phyloP scores from a whole-genome alignment of 1,139 yeast genomes.

The Suhomyces choctaworum region DNA sequence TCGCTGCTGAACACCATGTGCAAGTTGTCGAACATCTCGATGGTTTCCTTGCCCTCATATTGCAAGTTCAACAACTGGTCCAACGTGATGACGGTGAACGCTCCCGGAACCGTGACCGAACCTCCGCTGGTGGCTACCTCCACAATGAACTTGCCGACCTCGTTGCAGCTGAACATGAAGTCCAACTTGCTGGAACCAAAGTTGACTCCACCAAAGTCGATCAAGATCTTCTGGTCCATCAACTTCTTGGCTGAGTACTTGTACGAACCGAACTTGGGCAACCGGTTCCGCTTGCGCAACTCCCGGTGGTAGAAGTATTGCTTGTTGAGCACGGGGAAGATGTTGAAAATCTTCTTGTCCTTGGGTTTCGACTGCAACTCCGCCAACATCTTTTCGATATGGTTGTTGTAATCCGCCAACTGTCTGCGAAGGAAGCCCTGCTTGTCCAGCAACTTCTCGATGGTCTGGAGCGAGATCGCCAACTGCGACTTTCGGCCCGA shows the following conservation, averaged over 20 bases:
- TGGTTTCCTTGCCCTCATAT: conserved; percentile 53
- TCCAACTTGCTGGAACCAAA: conserved; percentile 56
- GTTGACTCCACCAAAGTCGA: conserved; percentile 54
- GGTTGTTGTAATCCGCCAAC: conserved; percentile 64
- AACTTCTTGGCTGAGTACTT: conserved; percentile 78
- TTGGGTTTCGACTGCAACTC: conserved; percentile 60
- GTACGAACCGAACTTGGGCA: conserved; percentile 81
- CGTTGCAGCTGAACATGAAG: conserved; percentile 75
- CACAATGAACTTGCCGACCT: conserved; percentile 68
- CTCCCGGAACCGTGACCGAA: conserved; percentile 51
- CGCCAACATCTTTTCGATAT: conserved; percentile 65
- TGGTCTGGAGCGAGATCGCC: conserved; percentile 57
- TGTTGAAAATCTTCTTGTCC: conserved; percentile 52
- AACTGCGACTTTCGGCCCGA: conserved; percentile 62
- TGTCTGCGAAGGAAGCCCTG: conserved; percentile 61
- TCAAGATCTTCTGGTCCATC: conserved; percentile 68
- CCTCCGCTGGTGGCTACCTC: conserved; percentile 52
- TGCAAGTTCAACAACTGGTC: conserved; percentile 72
- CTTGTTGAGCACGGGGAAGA: conserved; percentile 67
- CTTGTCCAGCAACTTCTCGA: conserved; percentile 61
- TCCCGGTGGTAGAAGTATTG: conserved; percentile 80
- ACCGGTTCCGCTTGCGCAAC: conserved; percentile 62
- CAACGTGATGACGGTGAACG: conserved; percentile 52
- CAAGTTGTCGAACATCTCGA: conserved; percentile 63
- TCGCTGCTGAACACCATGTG: conserved; percentile 62